Evolutionary conservation across 2,329 filamentous ascomycete genomes (phyloP).

Genomic region (Aspergillus spinulosporus): DNA sequence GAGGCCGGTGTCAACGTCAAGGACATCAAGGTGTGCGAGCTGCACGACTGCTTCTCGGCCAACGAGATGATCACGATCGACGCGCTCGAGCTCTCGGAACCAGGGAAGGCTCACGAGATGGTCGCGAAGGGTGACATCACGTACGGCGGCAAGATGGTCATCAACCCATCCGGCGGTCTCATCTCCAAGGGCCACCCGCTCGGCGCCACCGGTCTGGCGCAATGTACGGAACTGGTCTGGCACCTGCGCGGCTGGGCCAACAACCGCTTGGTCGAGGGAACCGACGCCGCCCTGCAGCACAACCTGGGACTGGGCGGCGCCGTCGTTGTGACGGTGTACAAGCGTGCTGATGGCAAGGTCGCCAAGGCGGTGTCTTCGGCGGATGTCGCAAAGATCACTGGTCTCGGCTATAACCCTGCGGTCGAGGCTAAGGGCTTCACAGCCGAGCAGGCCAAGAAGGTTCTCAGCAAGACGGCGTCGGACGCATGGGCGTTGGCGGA

Average conservation of each 20-base stretch:
- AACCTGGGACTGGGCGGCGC: conserved; percentile 91
- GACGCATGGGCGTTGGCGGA: conserved; percentile 79
- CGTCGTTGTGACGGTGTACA: conserved; percentile 86
- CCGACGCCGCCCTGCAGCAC: conserved; percentile 78
- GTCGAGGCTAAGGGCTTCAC: conserved; percentile 88
- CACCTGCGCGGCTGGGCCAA: conserved; percentile 95
- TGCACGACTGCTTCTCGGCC: conserved; percentile 95
- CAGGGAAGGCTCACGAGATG: conserved; percentile 87
- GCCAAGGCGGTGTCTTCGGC: conserved; percentile 62
- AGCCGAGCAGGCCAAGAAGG: conserved; percentile 66
- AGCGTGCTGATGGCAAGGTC: conserved; percentile 72
- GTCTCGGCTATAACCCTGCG: conserved; percentile 87
- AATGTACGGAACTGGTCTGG: conserved; percentile 94
- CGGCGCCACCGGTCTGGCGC: conserved; percentile 89
- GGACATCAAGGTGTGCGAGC: conserved; percentile 81
- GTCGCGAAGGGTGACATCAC: conserved; percentile 86
- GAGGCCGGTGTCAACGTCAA: conserved; percentile 65
- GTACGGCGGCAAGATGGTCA: conserved; percentile 76
- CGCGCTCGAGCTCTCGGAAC: conserved; percentile 73
- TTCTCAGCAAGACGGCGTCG: conserved; percentile 67
- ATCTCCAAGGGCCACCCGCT: conserved; percentile 96
- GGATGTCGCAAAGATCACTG: conserved; percentile 65
- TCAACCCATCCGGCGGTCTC: conserved; percentile 91
- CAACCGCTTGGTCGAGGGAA: conserved; percentile 71
- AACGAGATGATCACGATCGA: conserved; percentile 94